Evolutionary conservation across 495 filamentous ascomycete genomes (phyloP).

Genomic region (Bombardia bombarda): DNA sequence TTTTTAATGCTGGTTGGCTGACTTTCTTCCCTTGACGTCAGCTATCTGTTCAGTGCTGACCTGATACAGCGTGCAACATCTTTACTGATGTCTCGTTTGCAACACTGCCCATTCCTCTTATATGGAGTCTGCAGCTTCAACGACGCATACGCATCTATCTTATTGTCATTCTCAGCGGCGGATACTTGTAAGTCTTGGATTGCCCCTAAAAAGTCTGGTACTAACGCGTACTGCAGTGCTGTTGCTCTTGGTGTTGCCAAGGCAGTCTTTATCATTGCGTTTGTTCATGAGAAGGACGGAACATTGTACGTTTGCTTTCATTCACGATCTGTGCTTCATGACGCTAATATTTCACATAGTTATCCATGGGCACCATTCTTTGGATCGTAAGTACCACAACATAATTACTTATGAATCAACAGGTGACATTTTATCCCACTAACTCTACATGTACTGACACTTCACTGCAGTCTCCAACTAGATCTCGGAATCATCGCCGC

Average conservation of each 20-base stretch:
- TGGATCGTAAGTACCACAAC: slow-evolving; percentile 21
- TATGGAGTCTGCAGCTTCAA: slow-evolving; percentile 38
- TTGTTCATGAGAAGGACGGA: slow-evolving; percentile 16
- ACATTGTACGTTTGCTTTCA: slow-evolving; percentile 10
- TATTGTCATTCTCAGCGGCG: slow-evolving; percentile 35
- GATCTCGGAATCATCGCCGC: slow-evolving; percentile 40
- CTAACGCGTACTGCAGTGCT: slow-evolving; percentile 11
- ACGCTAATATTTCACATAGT: too few relatives aligned
- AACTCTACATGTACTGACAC: too few relatives aligned
- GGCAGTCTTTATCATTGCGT: slow-evolving; percentile 21
- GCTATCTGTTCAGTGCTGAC: not conserved
- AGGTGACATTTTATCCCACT: too few relatives aligned
- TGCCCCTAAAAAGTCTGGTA: not conserved
- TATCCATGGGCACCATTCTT: slow-evolving; percentile 19
- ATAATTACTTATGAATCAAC: too few relatives aligned
- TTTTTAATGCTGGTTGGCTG: slow-evolving; percentile 28
- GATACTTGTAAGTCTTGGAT: slow-evolving; percentile 26
- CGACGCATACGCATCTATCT: slow-evolving; percentile 30
- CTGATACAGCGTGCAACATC: slow-evolving; percentile 30
- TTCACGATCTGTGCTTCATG: too few relatives aligned
- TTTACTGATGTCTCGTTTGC: slow-evolving; percentile 40
- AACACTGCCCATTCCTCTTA: slow-evolving; percentile 33
- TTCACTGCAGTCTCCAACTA: slow-evolving; percentile 28
- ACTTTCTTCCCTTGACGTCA: not conserved
- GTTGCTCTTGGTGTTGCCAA: slow-evolving; percentile 23